phyloP scores from a whole-genome alignment of 2,329 filamentous ascomycete species.

The Botrytis pseudocinerea region DNA sequence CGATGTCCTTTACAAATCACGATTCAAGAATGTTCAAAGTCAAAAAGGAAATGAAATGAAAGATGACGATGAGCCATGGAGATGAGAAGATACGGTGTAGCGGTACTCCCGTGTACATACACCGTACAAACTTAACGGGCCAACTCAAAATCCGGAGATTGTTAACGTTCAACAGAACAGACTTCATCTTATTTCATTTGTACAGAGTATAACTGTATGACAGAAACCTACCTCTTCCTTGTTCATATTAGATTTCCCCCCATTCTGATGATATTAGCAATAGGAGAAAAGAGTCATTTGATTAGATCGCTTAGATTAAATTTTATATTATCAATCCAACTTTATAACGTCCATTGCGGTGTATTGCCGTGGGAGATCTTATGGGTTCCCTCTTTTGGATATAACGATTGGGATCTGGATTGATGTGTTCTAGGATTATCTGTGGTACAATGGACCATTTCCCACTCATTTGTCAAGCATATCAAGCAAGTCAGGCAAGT shows the following conservation, averaged over 20 bases:
- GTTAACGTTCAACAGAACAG: conserved; percentile 2
- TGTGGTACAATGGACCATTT: neutral
- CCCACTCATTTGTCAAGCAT: neutral
- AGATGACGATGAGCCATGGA: neutral
- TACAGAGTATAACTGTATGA: neutral
- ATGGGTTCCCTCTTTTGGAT: conserved; percentile 3
- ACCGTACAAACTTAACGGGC: neutral
- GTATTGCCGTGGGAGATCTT: neutral
- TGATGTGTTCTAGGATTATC: neutral
- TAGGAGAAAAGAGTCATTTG: neutral
- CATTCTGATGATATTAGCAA: neutral
- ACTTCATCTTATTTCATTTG: conserved; percentile 5
- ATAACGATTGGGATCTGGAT: neutral
- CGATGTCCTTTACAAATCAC: neutral
- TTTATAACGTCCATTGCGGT: neutral
- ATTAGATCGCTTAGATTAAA: conserved; percentile 2
- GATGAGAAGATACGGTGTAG: conserved; percentile 8
- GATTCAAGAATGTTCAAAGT: neutral
- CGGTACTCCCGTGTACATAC: neutral
- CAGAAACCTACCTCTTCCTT: neutral
- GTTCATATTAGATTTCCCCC: neutral
- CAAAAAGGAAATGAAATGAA: neutral
- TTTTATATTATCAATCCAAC: neutral
- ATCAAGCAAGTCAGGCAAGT: neutral
- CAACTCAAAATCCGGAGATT: conserved; percentile 7